These are phyloP conservation scores for Carex pumila DNA, from an alignment of 176 grass and related monocot genomes.

Conservation along the genomic window DNA sequence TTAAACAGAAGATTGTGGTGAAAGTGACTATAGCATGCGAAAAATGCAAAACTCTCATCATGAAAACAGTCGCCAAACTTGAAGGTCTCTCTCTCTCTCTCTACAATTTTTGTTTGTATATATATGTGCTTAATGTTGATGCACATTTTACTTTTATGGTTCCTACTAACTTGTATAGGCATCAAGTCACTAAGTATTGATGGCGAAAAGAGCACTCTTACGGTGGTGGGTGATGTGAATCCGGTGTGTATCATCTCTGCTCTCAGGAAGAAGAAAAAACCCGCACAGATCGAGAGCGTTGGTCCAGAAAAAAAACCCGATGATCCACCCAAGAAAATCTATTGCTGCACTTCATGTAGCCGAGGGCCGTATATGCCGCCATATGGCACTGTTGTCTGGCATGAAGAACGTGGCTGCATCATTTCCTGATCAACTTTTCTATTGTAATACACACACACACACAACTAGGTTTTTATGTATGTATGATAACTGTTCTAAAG, in stretches of 20 bases:
- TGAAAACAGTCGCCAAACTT: slow-evolving; percentile 31
- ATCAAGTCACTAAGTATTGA: slow-evolving; percentile 47
- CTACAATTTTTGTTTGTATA: background rate
- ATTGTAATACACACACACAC: too few relatives aligned
- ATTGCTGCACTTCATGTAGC: too few relatives aligned
- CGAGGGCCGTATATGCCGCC: too few relatives aligned
- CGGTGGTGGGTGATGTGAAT: slow-evolving; percentile 44
- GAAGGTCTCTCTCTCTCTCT: background rate
- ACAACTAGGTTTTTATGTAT: too few relatives aligned
- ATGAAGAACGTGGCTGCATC: too few relatives aligned
- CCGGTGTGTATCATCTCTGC: slow-evolving; percentile 29
- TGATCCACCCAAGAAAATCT: slow-evolving; percentile 24
- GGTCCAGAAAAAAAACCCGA: slow-evolving; percentile 33
- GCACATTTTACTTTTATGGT: background rate
- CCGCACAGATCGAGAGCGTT: slow-evolving; percentile 29
- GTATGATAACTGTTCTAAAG: too few relatives aligned
- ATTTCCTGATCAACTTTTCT: too few relatives aligned
- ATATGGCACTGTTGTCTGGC: too few relatives aligned
- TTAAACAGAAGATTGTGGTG: slow-evolving; percentile 49
- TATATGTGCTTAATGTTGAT: background rate
- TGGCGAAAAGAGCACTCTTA: slow-evolving; percentile 43
- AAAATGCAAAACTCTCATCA: slow-evolving; percentile 29
- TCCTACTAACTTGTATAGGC: too few relatives aligned
- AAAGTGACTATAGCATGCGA: slow-evolving; percentile 21
- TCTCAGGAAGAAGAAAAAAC: slow-evolving; percentile 35